Conservation (phyloP, 2,329 filamentous ascomycete genomes). For the Trichoderma sp. region DNA sequence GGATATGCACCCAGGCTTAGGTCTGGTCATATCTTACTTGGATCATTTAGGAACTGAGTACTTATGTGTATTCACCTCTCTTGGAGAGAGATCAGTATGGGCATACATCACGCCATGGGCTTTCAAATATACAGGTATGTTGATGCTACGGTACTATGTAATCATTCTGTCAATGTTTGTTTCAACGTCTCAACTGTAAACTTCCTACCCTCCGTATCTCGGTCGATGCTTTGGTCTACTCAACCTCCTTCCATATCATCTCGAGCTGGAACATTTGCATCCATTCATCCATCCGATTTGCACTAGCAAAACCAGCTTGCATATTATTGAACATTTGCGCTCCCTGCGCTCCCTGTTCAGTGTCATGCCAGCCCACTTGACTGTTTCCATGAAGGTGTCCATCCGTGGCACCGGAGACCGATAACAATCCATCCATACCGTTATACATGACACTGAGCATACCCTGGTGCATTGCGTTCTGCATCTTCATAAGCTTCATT, state of each 20-base stretch:
- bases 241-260: constrained; percentile 36
- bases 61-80: neutral
- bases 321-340: constrained; percentile 38
- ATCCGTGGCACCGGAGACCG: constrained; percentile 32
- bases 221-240: constrained; percentile 24
- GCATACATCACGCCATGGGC: neutral
- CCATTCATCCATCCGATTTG: constrained; percentile 31
- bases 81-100: neutral
- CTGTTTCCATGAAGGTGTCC: constrained; percentile 38
- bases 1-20: neutral
- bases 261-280: constrained; percentile 32
- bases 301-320: constrained; percentile 34
- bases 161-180: neutral
- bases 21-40: neutral
- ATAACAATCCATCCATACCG: constrained; percentile 34
- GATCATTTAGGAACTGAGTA: neutral
- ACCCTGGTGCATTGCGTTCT: constrained; percentile 39
- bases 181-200: neutral
- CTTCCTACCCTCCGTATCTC: neutral
- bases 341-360: constrained; percentile 36
- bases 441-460: constrained; percentile 37
- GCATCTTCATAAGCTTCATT: constrained; percentile 35
- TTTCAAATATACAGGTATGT: neutral
- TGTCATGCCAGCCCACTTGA: constrained; percentile 39
- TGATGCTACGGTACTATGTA: neutral